phyloP scores from a whole-genome alignment of 1,139 yeast species.

The Pichia kudriavzevii region DNA sequence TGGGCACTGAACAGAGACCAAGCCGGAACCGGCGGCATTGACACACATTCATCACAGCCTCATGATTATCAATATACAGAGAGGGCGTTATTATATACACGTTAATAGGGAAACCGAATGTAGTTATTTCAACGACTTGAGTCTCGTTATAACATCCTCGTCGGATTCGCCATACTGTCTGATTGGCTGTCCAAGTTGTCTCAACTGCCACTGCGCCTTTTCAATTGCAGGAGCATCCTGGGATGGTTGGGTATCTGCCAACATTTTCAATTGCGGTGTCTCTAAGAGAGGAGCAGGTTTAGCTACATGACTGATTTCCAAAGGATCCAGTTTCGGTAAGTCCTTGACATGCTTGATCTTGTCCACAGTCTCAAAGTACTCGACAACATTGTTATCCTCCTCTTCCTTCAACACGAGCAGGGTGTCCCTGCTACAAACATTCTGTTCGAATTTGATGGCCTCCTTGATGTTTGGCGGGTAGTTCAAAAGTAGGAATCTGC shows the following conservation, averaged over 20 bases:
- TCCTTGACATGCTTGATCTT: constrained; percentile 31
- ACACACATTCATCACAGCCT: constrained; percentile 17
- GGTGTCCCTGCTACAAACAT: constrained; percentile 39
- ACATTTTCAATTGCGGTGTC: neutral
- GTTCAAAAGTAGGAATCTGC: constrained; percentile 40
- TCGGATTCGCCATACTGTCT: constrained; percentile 24
- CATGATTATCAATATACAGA: constrained; percentile 18
- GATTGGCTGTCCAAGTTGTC: constrained; percentile 24
- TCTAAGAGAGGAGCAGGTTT: neutral
- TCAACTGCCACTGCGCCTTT: constrained; percentile 23
- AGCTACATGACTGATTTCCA: constrained; percentile 1
- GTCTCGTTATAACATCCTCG: constrained; percentile 28
- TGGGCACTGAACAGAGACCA: constrained; percentile 30
- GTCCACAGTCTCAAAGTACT: constrained; percentile 54
- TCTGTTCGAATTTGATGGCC: constrained; percentile 57
- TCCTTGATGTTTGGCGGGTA: constrained; percentile 55
- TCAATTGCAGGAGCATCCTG: constrained; percentile 15
- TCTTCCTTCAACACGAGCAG: constrained; percentile 22
- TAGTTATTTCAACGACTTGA: constrained; percentile 22
- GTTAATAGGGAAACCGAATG: constrained; percentile 2
- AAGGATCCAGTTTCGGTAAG: constrained; percentile 13
- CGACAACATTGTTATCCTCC: constrained; percentile 32
- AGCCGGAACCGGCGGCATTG: constrained; percentile 8
- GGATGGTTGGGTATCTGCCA: constrained; percentile 10
- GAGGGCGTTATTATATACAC: constrained; percentile 2